Percentiles rank a stretch among this genome's conserved stretches.
These are phyloP conservation scores for Melocanna baccifera DNA, from an alignment of 176 grass and related monocot species.

Conservation along the genomic window DNA sequence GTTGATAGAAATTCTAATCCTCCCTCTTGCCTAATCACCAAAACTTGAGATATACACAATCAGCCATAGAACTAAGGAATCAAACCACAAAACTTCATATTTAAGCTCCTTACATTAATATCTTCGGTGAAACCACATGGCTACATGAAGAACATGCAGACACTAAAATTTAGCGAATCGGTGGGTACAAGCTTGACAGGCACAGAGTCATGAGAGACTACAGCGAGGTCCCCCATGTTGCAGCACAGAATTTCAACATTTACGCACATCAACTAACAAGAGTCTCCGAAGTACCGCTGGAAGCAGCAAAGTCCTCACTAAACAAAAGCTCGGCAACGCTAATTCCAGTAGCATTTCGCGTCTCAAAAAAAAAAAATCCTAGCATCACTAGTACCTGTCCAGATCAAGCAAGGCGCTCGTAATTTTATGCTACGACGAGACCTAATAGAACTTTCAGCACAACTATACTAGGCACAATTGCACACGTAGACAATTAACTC, in stretches of 20 bases:
- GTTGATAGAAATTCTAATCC: not conserved
- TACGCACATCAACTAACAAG: not conserved
- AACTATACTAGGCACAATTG: not conserved
- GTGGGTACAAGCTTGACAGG: not conserved
- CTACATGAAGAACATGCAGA: not conserved
- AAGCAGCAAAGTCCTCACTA: not conserved
- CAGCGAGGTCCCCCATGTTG: not conserved
- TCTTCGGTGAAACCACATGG: not conserved
- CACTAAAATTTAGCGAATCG: not conserved
- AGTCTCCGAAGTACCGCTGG: not conserved
- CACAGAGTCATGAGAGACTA: not conserved
- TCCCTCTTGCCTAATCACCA: not conserved
- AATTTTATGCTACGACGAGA: constrained; percentile 45
- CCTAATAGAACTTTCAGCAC: not conserved
- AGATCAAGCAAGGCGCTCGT: constrained; percentile 15
- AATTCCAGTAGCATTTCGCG: not conserved
- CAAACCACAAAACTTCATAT: not conserved
- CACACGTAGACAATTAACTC: not conserved
- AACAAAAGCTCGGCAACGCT: not conserved
- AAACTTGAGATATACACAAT: not conserved
- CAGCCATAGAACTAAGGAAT: not conserved
- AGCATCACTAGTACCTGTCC: not conserved
- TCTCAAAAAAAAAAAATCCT: not conserved
- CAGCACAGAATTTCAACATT: not conserved
- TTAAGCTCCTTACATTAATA: constrained; percentile 9